These are phyloP conservation scores for Cucumis melo DNA, from an alignment of 306 rosid species.

Conservation along the genomic window DNA sequence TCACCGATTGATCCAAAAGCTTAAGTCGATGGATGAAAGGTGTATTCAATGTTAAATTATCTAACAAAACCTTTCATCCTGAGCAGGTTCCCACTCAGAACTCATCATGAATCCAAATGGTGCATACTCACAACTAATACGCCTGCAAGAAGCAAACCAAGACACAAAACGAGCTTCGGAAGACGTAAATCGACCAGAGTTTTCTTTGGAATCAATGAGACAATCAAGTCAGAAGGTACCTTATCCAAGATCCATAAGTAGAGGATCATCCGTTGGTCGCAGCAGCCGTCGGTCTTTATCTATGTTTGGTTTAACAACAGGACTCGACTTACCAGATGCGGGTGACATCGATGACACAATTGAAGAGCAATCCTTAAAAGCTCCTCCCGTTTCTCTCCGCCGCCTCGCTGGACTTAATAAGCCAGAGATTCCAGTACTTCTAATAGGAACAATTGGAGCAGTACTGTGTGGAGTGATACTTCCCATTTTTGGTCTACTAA, in stretches of 20 bases:
- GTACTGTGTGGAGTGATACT: neutral
- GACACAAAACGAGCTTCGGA: neutral
- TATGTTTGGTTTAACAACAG: conserved; percentile 3
- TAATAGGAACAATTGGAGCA: neutral
- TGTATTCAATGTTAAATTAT: too few species aligned
- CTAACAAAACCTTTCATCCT: too few species aligned
- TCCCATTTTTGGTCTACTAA: neutral
- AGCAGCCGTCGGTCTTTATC: conserved; percentile 4
- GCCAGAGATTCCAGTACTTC: conserved; percentile 1
- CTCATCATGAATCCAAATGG: neutral
- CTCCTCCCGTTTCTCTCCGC: neutral
- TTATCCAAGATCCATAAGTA: neutral
- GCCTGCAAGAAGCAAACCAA: neutral
- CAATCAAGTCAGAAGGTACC: neutral
- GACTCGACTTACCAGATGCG: neutral
- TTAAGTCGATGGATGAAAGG: too few species aligned
- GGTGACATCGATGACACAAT: neutral
- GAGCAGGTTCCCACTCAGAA: neutral
- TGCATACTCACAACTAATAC: conserved; percentile 4
- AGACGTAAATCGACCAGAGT: neutral
- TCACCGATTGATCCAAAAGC: too few species aligned
- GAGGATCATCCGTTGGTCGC: neutral
- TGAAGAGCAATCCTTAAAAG: neutral
- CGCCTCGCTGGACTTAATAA: conserved; percentile 6
- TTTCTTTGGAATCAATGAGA: conserved; percentile 4